Percentiles rank a stretch among this genome's conserved stretches.
These are phyloP conservation scores for Aspergillus indologenus DNA, from an alignment of 495 filamentous ascomycete genomes.

Conservation along the genomic window DNA sequence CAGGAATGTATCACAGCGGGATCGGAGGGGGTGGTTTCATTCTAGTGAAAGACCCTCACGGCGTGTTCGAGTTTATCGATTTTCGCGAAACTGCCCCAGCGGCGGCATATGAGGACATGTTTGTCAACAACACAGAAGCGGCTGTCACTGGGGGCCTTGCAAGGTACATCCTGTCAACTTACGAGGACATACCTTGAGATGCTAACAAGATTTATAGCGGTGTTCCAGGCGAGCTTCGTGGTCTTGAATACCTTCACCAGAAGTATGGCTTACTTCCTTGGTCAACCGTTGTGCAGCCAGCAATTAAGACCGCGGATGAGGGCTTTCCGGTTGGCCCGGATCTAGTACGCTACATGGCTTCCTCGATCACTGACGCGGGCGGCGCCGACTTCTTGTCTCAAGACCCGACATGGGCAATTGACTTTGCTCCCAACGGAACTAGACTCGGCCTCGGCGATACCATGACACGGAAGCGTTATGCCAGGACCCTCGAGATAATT, in stretches of 20 bases:
- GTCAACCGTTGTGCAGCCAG: slow-evolving; percentile 65
- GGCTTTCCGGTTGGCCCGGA: slow-evolving; percentile 73
- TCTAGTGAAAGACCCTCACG: slow-evolving; percentile 62
- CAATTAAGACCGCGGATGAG: slow-evolving; percentile 67
- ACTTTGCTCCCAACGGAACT: slow-evolving; percentile 82
- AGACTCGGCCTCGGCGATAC: slow-evolving; percentile 66
- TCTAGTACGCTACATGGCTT: slow-evolving; percentile 64
- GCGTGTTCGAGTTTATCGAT: slow-evolving; percentile 72
- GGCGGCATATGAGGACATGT: slow-evolving; percentile 78
- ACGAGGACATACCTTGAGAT: background rate
- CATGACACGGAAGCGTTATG: slow-evolving; percentile 76
- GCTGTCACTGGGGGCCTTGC: slow-evolving; percentile 61
- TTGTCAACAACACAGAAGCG: slow-evolving; percentile 50
- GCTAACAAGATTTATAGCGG: slow-evolving; percentile 45
- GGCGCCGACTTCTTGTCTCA: slow-evolving; percentile 61
- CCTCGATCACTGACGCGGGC: slow-evolving; percentile 27
- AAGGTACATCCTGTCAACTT: slow-evolving; percentile 36
- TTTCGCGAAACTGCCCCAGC: slow-evolving; percentile 84
- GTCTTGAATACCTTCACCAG: slow-evolving; percentile 70
- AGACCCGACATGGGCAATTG: slow-evolving; percentile 75
- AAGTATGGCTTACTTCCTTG: slow-evolving; percentile 70
- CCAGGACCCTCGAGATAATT: slow-evolving; percentile 72
- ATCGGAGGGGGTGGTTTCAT: slow-evolving; percentile 90
- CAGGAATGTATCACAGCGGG: slow-evolving; percentile 81
- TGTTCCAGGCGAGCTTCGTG: slow-evolving; percentile 79